Conservation (phyloP, 2,329 filamentous ascomycete genomes). For the Aspergillus candidus region DNA sequence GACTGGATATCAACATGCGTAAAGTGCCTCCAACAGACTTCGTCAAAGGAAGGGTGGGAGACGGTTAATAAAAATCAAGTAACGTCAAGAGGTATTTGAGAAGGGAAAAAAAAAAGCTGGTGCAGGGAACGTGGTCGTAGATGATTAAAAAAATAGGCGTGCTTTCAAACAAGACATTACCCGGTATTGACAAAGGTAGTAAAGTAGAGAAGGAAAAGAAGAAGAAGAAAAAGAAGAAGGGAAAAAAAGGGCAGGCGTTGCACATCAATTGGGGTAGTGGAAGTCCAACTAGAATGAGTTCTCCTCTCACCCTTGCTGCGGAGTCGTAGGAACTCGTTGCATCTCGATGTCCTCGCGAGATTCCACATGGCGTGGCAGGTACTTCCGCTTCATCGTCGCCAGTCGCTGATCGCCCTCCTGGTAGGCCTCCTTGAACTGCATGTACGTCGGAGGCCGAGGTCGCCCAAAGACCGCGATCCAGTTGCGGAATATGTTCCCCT, state of each 20-base stretch:
- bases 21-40: not conserved
- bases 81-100: no score
- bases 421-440: conserved; percentile 75
- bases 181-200: not conserved
- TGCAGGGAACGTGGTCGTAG: no score
- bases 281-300: no score
- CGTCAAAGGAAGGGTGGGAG: no score
- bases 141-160: no score
- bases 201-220: conserved; percentile 1
- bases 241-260: not conserved
- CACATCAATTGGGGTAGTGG: no score
- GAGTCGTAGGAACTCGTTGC: conserved; percentile 50
- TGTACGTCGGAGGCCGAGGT: conserved; percentile 79
- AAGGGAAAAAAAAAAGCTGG: no score
- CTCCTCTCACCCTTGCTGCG: conserved; percentile 14
- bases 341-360: conserved; percentile 63
- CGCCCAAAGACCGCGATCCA: conserved; percentile 75
- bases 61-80: no score
- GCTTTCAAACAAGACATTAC: not conserved
- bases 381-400: conserved; percentile 53
- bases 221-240: conserved; percentile 1
- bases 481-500: conserved; percentile 68
- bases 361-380: conserved; percentile 43
- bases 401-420: conserved; percentile 79
- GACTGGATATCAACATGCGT: not conserved